These are phyloP conservation scores for Sarocladium oryzae DNA, from an alignment of 2,329 filamentous ascomycete species.

Conservation along the genomic window DNA sequence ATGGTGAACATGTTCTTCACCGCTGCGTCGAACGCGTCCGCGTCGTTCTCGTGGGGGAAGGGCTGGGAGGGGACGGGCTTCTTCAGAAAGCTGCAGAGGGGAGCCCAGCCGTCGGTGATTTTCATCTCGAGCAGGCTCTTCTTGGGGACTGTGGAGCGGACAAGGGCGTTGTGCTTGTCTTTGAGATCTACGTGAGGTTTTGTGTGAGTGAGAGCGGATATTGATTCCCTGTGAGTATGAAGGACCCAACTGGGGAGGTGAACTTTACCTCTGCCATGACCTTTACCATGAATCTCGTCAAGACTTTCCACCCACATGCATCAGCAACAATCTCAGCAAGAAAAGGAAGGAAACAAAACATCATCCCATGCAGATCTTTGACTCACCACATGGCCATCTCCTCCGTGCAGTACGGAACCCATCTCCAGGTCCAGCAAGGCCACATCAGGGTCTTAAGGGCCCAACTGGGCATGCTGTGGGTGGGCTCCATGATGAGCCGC, in stretches of 20 bases:
- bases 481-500: constrained; percentile 13
- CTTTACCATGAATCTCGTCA: background rate
- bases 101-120: constrained; percentile 18
- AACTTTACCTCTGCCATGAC: background rate
- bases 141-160: constrained; percentile 11
- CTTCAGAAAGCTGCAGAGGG: constrained; percentile 18
- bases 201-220: no score
- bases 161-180: constrained; percentile 12
- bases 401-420: background rate
- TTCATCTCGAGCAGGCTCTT: constrained; percentile 15
- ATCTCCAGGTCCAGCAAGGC: constrained; percentile 14
- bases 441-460: constrained; percentile 11
- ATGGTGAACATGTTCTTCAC: constrained; percentile 1
- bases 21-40: constrained; percentile 10
- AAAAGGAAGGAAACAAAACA: no score
- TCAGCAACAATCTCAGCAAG: no score
- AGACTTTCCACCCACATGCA: no score
- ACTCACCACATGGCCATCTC: background rate
- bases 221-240: no score
- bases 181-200: constrained; percentile 6
- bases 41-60: constrained; percentile 16
- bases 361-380: no score
- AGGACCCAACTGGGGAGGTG: no score
- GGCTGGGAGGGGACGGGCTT: constrained; percentile 16
- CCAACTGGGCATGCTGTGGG: constrained; percentile 3